Percentiles rank a stretch among this genome's conserved stretches.
These are phyloP conservation scores for Pythium phragmiticola DNA, from an alignment of 352 stramenopile genomes.

Conservation along the genomic window DNA sequence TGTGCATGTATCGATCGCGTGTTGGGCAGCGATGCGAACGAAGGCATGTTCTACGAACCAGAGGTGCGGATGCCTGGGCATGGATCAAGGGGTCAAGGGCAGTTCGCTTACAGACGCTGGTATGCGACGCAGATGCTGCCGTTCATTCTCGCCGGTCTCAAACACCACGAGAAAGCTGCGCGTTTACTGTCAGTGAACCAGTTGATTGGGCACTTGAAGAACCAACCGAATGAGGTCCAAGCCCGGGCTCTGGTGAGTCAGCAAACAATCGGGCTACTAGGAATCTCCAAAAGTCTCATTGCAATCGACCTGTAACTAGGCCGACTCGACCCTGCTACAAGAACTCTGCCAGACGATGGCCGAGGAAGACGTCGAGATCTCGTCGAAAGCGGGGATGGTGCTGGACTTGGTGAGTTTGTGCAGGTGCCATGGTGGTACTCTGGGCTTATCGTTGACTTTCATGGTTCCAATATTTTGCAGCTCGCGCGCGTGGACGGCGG, in stretches of 20 bases:
- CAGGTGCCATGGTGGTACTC: neutral
- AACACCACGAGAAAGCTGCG: conserved; percentile 58
- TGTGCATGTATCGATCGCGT: conserved; percentile 82
- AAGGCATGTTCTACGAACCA: conserved; percentile 68
- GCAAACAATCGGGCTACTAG: neutral
- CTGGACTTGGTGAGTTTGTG: conserved; percentile 48
- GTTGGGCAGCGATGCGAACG: conserved; percentile 48
- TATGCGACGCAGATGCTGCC: conserved; percentile 51
- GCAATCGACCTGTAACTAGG: conserved; percentile 25
- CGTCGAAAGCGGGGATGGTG: conserved; percentile 55
- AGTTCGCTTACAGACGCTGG: neutral
- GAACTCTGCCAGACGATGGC: conserved; percentile 55
- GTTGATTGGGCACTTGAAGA: conserved; percentile 61
- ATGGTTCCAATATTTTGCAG: conserved; percentile 24
- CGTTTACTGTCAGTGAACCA: conserved; percentile 69
- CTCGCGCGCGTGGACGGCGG: conserved; percentile 40
- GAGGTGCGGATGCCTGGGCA: conserved; percentile 34
- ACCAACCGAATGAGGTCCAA: conserved; percentile 47
- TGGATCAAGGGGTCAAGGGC: neutral
- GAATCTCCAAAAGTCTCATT: no score
- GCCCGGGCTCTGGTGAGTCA: conserved; percentile 47
- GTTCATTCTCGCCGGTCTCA: conserved; percentile 68
- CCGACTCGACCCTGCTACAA: conserved; percentile 46
- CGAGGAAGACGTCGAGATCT: conserved; percentile 72
- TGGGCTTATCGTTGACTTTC: neutral